Percentiles rank a stretch among this genome's conserved stretches.
Conservation (phyloP, 2,329 filamentous ascomycete genomes). For the Purpureocillium lavendulum region DNA sequence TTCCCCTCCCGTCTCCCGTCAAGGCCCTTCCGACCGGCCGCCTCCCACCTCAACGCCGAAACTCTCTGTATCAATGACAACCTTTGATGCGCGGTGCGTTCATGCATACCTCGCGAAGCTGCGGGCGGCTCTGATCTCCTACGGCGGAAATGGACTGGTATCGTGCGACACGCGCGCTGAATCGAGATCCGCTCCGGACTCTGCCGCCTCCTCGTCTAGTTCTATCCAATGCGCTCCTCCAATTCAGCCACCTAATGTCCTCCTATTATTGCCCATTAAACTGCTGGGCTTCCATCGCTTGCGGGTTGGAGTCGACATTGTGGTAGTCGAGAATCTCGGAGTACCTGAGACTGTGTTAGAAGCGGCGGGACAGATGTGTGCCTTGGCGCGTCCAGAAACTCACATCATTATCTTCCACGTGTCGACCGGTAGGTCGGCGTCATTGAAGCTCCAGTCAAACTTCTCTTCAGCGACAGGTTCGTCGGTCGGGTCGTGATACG, state of each 20-base stretch:
- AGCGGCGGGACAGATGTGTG: not conserved
- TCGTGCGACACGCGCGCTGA: not conserved
- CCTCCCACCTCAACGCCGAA: conserved; percentile 18
- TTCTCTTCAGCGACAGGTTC: conserved; percentile 94
- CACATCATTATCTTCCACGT: conserved; percentile 99
- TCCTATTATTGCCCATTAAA: conserved; percentile 24
- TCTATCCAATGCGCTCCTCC: conserved; percentile 3
- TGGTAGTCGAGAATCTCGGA: conserved; percentile 98
- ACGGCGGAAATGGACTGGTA: not conserved
- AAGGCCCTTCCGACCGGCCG: not conserved
- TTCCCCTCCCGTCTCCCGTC: not conserved
- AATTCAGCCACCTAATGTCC: too few species aligned
- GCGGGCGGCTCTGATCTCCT: too few species aligned
- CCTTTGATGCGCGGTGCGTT: not conserved
- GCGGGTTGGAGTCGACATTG: conserved; percentile 62
- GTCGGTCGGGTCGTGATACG: conserved; percentile 95
- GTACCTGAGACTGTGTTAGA: conserved; percentile 55
- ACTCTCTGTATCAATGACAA: conserved; percentile 4
- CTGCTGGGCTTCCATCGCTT: conserved; percentile 28
- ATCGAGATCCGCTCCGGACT: too few species aligned
- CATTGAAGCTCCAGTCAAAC: conserved; percentile 99
- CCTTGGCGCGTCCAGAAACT: too few species aligned
- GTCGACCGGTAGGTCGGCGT: conserved; percentile 92
- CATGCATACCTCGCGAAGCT: too few species aligned
- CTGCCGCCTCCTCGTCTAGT: conserved; percentile 1